Evolutionary conservation across 495 filamentous ascomycete species (phyloP), one percentile per base, ranked within the genome.

Genomic region (Hypoxylon fuscum): DNA sequence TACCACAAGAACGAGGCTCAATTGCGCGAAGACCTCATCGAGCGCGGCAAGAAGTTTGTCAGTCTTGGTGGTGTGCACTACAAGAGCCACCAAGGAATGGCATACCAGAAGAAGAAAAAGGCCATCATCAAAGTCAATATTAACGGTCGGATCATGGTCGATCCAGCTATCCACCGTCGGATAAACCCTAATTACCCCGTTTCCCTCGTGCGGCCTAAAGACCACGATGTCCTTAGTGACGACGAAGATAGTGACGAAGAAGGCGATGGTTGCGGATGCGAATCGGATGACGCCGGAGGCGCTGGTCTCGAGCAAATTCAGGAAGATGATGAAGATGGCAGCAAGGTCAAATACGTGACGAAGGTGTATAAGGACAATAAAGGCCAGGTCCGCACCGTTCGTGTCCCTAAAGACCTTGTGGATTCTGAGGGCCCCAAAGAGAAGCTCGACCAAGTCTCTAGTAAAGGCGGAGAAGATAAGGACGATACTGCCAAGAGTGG

Each of bases 71-170:
- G 93, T 17, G 91, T 93, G 82, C 88, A 94, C 66, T 96, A 96
- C 75, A 89, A 87, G 60, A 89, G 85, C 71, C 89, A 93, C 74
- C 88, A 94, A 49, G 93, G 88, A 18, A 78, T 90, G 79, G 93
- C 89, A 0, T 96, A 91, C 71, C 83, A 85, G 74, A 94, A 95
- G 79, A 92, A 90, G 75, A 91, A 91, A 79, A 85, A 87, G 58
- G 74, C 83, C 42, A 80, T 96, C 21, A 80, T 87, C 73, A 96
- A 95, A 72, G 86, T 96, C 76, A 93, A 93, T 57, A 89, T 96
- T 77, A 96, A 96, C 62, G 90, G 91, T 25, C 87, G 93, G 43
- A 86, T 96, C 59, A 96, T 97, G 93, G 82, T 97, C 32, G 93
- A 97, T 68, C 89, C 93, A 0, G 87, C 87, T 11, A 93, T 91